Base-by-base conservation (phyloP, 371 early-diverging fungal species). In the Cokeromyces recurvatus region DNA sequence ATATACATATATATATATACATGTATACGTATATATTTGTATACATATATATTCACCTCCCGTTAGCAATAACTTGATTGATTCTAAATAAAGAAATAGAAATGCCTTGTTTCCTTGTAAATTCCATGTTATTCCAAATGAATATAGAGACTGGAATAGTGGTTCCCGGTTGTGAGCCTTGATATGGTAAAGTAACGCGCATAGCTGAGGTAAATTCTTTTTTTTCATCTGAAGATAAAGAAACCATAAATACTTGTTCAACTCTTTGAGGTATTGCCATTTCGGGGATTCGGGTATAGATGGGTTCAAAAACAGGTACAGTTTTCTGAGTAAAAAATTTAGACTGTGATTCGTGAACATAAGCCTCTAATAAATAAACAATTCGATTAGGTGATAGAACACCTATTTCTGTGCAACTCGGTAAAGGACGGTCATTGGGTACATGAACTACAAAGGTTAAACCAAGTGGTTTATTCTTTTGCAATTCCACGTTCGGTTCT, bases 281-380 rank as follows among this genome's bases (percentile, higher is more conserved):
- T 3, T 48, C 43, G 9, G 50, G 47, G 2, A 46, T 50, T 7
- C 31, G 32, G 0, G 51, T 50, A 38, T 49, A 40, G 15, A 59
- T 59, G 3, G 27, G 14, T 39, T 54, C 59, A 29, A 44, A 59
- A 1, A 59, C 44, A 16, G 50, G 55, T 15, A 51, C 51, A 5
- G 22, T 16, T 2, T 43, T 36, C 19, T 46, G 51, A 5, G 29
- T 25, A n/a, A 46, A 38, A 32, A 59, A 59, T 5, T 38, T 29
- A 8, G 29, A 29, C 5, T 29, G 5, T 29, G 29, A 5, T 29
- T 29, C 11, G 21, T 41, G 29, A 12, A 54, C 47, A 23, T 46
- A 59, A 1, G 59, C 59, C 35, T 59, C 59, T 4, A 59, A 29
- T 16, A 50, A 22, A 39, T 59, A 59, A 14, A 53, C 37, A 4